A percentile compares a stretch with the other conserved stretches of the same genome.
Conservation (phyloP, 257 asterid genomes). For the Solanum stenotomum region DNA sequence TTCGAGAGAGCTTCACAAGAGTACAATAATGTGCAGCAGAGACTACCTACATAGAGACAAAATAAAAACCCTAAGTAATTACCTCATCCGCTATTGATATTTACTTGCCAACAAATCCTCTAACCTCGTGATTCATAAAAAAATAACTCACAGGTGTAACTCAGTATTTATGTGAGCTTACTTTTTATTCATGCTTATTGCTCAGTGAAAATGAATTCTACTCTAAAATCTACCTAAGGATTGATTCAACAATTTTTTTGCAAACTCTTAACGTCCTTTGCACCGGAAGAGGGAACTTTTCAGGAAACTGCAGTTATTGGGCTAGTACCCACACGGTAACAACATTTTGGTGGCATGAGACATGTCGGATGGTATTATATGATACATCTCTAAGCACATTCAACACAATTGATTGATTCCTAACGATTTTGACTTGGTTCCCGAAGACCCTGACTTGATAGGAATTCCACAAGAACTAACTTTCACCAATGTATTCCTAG, state of each 20-base stretch:
- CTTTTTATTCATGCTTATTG: background rate
- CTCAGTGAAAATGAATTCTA: background rate
- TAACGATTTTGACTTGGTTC: background rate
- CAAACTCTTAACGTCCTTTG: background rate
- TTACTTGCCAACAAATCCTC: background rate
- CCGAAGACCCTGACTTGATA: background rate
- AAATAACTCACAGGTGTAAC: background rate
- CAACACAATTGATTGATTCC: background rate
- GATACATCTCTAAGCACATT: background rate
- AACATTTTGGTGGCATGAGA: background rate
- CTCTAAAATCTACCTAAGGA: background rate
- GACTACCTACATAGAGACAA: background rate
- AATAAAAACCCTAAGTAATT: background rate
- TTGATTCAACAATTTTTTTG: background rate
- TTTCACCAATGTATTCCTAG: background rate
- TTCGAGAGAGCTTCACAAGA: background rate
- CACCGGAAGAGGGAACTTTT: background rate
- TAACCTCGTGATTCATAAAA: background rate
- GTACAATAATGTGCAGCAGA: background rate
- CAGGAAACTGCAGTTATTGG: background rate
- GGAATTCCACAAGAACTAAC: background rate
- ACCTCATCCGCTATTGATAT: background rate
- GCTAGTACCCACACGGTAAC: background rate
- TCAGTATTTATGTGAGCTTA: background rate
- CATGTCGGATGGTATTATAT: background rate